Conservation (phyloP, 768 basidiomycete species). For the Tricholoma flavovirens region DNA sequence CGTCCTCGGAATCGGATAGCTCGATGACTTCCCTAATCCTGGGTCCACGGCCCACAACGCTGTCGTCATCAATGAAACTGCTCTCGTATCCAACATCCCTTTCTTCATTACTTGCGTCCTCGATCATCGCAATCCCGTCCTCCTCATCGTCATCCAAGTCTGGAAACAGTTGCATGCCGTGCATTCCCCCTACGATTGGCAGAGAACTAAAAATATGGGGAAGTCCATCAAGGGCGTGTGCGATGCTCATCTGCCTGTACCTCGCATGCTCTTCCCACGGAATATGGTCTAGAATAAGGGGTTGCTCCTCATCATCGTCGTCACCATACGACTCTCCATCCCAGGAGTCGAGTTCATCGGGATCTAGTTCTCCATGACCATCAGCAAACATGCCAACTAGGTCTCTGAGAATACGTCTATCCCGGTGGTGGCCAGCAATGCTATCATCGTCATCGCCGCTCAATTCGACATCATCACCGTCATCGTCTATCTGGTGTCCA, state of each 20-base stretch:
- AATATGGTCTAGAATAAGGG: background rate
- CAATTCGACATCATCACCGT: conserved; percentile 29
- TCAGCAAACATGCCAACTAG: conserved; percentile 1
- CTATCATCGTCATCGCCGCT: conserved; percentile 1
- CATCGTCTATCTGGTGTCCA: conserved; percentile 42
- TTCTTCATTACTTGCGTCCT: conserved; percentile 16
- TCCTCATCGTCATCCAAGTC: conserved; percentile 13
- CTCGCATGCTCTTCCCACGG: background rate
- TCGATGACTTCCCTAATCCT: background rate
- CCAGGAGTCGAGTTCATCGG: background rate
- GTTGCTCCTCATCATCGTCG: conserved; percentile 11
- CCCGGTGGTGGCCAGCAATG: background rate
- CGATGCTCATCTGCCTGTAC: conserved; percentile 7
- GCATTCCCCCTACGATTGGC: background rate
- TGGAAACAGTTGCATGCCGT: background rate
- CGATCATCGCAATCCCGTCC: conserved; percentile 5
- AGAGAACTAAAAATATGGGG: too few relatives aligned
- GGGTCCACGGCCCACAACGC: background rate
- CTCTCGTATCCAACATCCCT: conserved; percentile 41
- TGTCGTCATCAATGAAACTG: conserved; percentile 45
- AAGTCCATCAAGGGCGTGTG: background rate
- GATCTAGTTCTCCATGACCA: background rate
- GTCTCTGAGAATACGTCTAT: background rate
- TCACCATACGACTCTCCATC: conserved; percentile 3
- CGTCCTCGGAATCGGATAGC: background rate